phyloP scores from a whole-genome alignment of 2,329 filamentous ascomycete species.

The Cladophialophora exuberans region DNA sequence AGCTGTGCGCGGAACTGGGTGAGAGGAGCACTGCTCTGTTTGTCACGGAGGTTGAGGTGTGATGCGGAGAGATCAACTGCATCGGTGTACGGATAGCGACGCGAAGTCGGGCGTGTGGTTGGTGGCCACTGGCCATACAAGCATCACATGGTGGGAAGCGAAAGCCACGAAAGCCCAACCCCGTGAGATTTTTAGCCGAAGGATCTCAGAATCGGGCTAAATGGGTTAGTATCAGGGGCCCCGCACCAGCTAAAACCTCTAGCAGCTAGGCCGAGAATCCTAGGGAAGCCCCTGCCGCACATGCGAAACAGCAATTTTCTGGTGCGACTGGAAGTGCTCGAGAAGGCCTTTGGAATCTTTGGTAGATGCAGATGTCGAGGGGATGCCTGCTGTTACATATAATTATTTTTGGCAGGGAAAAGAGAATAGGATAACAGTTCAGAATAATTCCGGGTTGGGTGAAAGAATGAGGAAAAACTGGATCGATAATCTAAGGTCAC shows the following conservation, averaged over 20 bases:
- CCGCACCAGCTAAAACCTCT: too few relatives aligned
- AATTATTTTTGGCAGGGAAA: too few relatives aligned
- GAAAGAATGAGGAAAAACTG: background rate
- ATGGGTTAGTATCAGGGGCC: slow-evolving; percentile 1
- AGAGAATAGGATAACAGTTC: background rate
- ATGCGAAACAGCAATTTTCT: too few relatives aligned
- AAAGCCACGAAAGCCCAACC: slow-evolving; percentile 11
- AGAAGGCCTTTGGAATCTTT: too few relatives aligned
- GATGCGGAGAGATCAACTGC: background rate
- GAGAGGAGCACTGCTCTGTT: slow-evolving; percentile 10
- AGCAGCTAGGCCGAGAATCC: too few relatives aligned
- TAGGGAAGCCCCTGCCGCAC: too few relatives aligned
- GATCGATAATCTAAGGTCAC: background rate
- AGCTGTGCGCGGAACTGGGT: background rate
- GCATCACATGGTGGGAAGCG: background rate
- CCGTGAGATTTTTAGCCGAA: slow-evolving; percentile 4
- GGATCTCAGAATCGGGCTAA: slow-evolving; percentile 1
- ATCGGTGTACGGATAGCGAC: background rate
- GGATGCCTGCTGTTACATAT: too few relatives aligned
- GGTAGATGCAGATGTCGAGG: too few relatives aligned
- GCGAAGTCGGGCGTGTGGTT: slow-evolving; percentile 3
- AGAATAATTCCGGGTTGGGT: background rate
- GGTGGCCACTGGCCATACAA: background rate
- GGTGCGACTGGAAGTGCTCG: too few relatives aligned
- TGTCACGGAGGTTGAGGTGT: slow-evolving; percentile 12